Evolutionary conservation across 108 stramenopile genomes (phyloP).

Genomic region (Skeletonema marinoi): DNA sequence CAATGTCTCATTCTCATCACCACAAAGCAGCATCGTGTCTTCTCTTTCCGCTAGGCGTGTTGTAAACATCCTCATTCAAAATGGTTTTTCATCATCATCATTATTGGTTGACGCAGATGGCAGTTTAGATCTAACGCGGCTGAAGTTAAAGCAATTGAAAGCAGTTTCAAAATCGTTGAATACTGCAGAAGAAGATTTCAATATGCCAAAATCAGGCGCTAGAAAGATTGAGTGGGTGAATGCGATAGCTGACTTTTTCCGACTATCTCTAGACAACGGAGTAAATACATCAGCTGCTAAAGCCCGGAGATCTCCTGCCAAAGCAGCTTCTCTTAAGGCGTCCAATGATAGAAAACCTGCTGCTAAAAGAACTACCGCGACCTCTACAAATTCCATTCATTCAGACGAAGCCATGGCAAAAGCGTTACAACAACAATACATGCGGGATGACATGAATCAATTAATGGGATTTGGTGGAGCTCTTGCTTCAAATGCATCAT

Average conservation of each 20-base stretch:
- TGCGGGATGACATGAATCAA: neutral
- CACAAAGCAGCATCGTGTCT: neutral
- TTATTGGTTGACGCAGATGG: neutral
- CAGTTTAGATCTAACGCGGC: neutral
- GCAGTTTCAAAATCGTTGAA: neutral
- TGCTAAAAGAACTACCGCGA: neutral
- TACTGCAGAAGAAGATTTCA: neutral
- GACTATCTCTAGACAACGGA: neutral
- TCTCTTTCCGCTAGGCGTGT: neutral
- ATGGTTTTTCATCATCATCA: neutral
- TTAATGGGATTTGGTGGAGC: neutral
- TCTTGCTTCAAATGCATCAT: neutral
- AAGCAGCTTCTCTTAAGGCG: neutral
- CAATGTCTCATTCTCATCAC: too few species aligned
- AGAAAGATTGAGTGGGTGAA: constrained; percentile 28
- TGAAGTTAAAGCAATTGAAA: neutral
- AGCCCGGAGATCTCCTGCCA: constrained; percentile 2
- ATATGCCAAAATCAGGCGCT: constrained; percentile 21
- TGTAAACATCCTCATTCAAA: neutral
- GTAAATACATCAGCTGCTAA: neutral
- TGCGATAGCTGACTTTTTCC: constrained; percentile 2
- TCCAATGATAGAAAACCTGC: neutral
- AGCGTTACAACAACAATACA: constrained; percentile 14
- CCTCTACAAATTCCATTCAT: neutral
- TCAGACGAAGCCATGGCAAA: constrained; percentile 24